Conservation (phyloP, 306 rosid species). For the Medicago ruthenica region DNA sequence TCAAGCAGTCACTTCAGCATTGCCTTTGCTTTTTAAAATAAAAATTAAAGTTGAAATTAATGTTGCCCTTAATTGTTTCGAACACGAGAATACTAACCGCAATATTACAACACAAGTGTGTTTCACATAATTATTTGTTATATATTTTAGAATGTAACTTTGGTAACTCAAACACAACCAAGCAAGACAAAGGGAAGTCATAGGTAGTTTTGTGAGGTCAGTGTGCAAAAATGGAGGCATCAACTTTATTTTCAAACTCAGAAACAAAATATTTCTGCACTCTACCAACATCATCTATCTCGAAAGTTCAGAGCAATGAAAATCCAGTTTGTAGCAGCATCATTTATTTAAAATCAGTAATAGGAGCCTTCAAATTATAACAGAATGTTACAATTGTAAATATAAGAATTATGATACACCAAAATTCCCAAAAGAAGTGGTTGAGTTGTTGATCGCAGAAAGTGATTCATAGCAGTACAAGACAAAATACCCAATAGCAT, state of each 20-base stretch:
- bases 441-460: no score
- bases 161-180: slow-evolving; percentile 7
- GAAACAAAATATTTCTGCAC: neutral
- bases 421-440: neutral
- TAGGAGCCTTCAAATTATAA: slow-evolving; percentile 21
- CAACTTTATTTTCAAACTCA: neutral
- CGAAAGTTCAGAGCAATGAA: slow-evolving; percentile 17
- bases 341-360: slow-evolving; percentile 14
- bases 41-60: slow-evolving; percentile 18
- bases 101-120: neutral
- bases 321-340: slow-evolving; percentile 1
- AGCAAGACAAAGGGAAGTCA: slow-evolving; percentile 13
- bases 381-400: slow-evolving; percentile 12
- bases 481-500: slow-evolving; percentile 22
- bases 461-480: neutral
- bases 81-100: slow-evolving; percentile 4
- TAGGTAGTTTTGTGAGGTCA: slow-evolving; percentile 5
- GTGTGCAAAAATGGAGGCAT: slow-evolving; percentile 6
- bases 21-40: neutral
- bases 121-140: slow-evolving; percentile 1
- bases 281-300: slow-evolving; percentile 16
- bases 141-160: neutral
- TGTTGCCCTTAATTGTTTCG: slow-evolving; percentile 1
- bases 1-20: neutral
- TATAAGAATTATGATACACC: neutral